These are phyloP conservation scores for Protea cynaroides DNA, from an alignment of 164 flowering plant species.

Conservation along the genomic window DNA sequence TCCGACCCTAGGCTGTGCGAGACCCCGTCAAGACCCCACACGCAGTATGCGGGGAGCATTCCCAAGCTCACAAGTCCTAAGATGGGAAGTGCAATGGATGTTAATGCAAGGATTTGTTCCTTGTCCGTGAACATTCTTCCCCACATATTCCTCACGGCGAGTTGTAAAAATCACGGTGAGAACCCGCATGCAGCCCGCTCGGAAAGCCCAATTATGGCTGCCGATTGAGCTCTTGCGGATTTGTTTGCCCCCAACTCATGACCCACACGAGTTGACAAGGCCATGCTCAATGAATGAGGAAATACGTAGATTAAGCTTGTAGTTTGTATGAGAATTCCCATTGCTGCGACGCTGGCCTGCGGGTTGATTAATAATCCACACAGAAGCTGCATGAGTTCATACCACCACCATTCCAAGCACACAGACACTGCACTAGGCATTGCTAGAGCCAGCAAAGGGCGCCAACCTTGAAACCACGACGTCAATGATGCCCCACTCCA, in stretches of 20 bases:
- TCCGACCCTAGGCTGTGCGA: constrained; percentile 56
- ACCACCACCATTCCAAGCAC: constrained; percentile 93
- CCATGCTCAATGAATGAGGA: constrained; percentile 71
- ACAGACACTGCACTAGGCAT: constrained; percentile 75
- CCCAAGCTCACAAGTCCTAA: constrained; percentile 80
- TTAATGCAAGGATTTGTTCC: constrained; percentile 42
- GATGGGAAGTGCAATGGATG: constrained; percentile 57
- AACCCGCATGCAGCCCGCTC: too few relatives aligned
- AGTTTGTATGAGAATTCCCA: constrained; percentile 81
- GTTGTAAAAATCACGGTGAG: constrained; percentile 45
- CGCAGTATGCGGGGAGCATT: constrained; percentile 72
- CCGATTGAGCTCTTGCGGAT: constrained; percentile 40
- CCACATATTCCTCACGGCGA: constrained; percentile 49
- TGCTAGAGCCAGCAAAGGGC: constrained; percentile 40
- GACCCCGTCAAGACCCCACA: constrained; percentile 72
- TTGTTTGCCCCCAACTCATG: constrained; percentile 62
- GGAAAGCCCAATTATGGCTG: constrained; percentile 45
- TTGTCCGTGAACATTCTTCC: constrained; percentile 57
- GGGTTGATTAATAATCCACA: constrained; percentile 66
- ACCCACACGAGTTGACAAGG: constrained; percentile 66
- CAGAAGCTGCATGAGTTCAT: constrained; percentile 68
- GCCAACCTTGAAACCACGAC: constrained; percentile 45
- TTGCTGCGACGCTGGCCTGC: constrained; percentile 63
- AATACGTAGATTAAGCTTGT: constrained; percentile 71
- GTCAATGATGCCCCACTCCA: constrained; percentile 46